These are phyloP conservation scores for Pluteus cervinus DNA, from an alignment of 768 basidiomycete species.

Conservation along the genomic window DNA sequence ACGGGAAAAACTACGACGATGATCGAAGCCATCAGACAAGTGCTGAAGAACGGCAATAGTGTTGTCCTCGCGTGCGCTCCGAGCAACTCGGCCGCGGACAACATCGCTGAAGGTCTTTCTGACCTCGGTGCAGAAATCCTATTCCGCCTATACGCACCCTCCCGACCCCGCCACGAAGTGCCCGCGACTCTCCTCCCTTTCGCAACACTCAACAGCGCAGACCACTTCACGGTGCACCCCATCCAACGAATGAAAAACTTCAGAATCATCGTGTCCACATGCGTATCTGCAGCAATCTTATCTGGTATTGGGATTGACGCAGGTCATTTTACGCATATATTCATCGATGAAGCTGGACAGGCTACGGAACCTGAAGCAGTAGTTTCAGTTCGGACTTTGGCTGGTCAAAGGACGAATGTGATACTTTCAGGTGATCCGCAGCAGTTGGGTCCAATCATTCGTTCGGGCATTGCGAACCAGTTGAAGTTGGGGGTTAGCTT, in stretches of 20 bases:
- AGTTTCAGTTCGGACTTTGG: slow-evolving; percentile 27
- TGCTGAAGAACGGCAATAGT: slow-evolving; percentile 27
- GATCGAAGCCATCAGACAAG: slow-evolving; percentile 43
- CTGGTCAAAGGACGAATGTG: slow-evolving; percentile 26
- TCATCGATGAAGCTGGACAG: slow-evolving; percentile 8
- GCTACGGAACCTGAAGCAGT: slow-evolving; percentile 5
- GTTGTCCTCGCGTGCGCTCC: slow-evolving; percentile 46
- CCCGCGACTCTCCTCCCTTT: neutral
- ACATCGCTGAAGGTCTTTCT: slow-evolving; percentile 35
- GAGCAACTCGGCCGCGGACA: slow-evolving; percentile 50
- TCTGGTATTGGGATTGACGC: slow-evolving; percentile 4
- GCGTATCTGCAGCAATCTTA: slow-evolving; percentile 11
- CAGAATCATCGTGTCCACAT: slow-evolving; percentile 6
- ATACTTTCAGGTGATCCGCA: slow-evolving; percentile 40
- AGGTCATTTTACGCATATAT: slow-evolving; percentile 7
- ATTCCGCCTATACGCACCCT: slow-evolving; percentile 42
- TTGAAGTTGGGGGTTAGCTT: slow-evolving; percentile 33
- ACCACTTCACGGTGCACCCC: slow-evolving; percentile 5
- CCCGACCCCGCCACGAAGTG: slow-evolving; percentile 15
- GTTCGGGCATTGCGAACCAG: slow-evolving; percentile 28
- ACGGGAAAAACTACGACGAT: slow-evolving; percentile 54
- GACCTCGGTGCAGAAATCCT: slow-evolving; percentile 22
- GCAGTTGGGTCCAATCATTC: slow-evolving; percentile 40
- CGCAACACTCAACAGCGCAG: too few species aligned
- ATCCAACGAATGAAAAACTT: slow-evolving; percentile 3